Percentiles rank a stretch among this genome's conserved stretches.
Evolutionary conservation across 2,329 filamentous ascomycete species (phyloP).

Genomic region (Pseudocercospora eumusae): DNA sequence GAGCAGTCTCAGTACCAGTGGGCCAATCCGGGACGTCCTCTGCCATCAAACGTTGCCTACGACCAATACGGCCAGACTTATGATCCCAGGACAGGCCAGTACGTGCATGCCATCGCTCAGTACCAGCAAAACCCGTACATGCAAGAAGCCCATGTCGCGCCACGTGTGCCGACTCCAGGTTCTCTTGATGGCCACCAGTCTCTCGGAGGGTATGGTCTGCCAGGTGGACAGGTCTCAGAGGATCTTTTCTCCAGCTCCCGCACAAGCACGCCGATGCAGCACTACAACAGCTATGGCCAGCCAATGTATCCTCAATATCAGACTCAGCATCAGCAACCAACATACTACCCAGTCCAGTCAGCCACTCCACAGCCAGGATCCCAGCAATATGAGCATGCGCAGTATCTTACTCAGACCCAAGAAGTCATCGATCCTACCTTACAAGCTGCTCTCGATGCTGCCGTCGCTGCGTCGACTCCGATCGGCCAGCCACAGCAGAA

Average conservation of each 20-base stretch:
- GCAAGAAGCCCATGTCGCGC: slow-evolving; percentile 32
- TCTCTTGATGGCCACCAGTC: slow-evolving; percentile 32
- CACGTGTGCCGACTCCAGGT: slow-evolving; percentile 34
- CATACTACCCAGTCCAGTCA: slow-evolving; percentile 23
- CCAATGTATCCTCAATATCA: slow-evolving; percentile 32
- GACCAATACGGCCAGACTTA: slow-evolving; percentile 35
- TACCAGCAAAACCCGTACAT: slow-evolving; percentile 34
- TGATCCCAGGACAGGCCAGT: slow-evolving; percentile 34
- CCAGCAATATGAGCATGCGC: slow-evolving; percentile 37
- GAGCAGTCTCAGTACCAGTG: slow-evolving; percentile 37
- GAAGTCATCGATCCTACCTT: slow-evolving; percentile 37
- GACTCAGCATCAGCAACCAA: slow-evolving; percentile 25
- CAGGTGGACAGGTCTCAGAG: slow-evolving; percentile 34
- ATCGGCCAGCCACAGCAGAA: slow-evolving; percentile 21
- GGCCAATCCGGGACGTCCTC: slow-evolving; percentile 32
- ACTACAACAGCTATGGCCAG: slow-evolving; percentile 32
- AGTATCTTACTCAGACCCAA: slow-evolving; percentile 38
- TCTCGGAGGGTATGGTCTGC: slow-evolving; percentile 38
- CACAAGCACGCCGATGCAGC: slow-evolving; percentile 37
- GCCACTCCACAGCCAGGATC: slow-evolving; percentile 26
- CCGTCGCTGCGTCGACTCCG: slow-evolving; percentile 17
- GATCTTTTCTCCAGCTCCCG: slow-evolving; percentile 36
- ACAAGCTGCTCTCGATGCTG: slow-evolving; percentile 29
- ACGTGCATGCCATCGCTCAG: slow-evolving; percentile 31
- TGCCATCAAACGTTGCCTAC: slow-evolving; percentile 38